Conservation (phyloP, 2,329 filamentous ascomycete genomes). For the Phialophora tarda region DNA sequence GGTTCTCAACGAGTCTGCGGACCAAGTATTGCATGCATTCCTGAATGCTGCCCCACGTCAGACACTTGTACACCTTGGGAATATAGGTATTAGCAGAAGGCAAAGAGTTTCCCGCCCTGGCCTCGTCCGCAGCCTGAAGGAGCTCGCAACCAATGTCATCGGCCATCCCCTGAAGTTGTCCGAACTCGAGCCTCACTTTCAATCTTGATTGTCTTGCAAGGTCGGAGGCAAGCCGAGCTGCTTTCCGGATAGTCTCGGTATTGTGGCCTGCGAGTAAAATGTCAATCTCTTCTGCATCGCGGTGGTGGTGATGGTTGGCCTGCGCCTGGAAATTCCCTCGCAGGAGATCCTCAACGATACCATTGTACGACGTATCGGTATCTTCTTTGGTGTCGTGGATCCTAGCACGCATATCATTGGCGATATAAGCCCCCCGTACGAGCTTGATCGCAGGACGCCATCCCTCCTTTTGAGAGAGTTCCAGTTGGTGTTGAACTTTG, state of each 20-base stretch:
- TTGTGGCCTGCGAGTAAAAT: conserved; percentile 67
- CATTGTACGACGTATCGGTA: conserved; percentile 61
- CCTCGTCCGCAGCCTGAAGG: conserved; percentile 41
- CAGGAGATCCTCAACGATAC: conserved; percentile 61
- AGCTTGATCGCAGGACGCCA: conserved; percentile 60
- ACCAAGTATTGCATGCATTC: conserved; percentile 67
- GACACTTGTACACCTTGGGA: conserved; percentile 63
- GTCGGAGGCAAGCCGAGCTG: conserved; percentile 52
- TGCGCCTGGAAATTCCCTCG: conserved; percentile 47
- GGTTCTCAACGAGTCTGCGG: conserved; percentile 74
- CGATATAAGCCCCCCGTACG: conserved; percentile 61
- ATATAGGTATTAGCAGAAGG: conserved; percentile 34
- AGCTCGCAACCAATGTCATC: conserved; percentile 78
- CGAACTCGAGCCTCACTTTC: conserved; percentile 63
- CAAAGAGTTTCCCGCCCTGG: conserved; percentile 38
- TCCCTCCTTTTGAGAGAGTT: conserved; percentile 53
- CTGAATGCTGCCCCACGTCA: conserved; percentile 64
- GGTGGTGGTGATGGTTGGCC: conserved; percentile 43
- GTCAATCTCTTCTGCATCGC: conserved; percentile 51
- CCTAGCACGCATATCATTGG: conserved; percentile 52
- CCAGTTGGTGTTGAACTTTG: conserved; percentile 54
- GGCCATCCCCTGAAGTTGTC: conserved; percentile 93
- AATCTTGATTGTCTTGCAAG: conserved; percentile 55
- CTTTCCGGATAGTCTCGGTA: conserved; percentile 58
- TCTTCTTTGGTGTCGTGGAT: conserved; percentile 56